Conservation (phyloP, 177 flowering plant species). For the Vitis hybrid region DNA sequence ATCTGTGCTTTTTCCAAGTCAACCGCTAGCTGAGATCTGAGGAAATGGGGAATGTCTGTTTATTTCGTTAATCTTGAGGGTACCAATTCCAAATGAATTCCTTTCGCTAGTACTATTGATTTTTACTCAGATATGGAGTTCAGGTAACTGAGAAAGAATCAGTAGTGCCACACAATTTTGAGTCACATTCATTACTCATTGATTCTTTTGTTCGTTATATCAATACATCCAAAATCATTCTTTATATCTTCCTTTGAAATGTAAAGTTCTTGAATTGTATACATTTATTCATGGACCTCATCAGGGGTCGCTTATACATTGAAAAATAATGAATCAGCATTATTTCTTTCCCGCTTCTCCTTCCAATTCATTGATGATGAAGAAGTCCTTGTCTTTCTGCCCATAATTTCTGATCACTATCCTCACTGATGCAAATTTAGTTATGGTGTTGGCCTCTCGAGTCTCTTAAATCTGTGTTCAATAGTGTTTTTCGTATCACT, state of each 20-base stretch:
- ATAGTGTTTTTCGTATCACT: background rate
- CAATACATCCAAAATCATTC: constrained; percentile 25
- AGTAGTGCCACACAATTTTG: constrained; percentile 1
- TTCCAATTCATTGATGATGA: constrained; percentile 10
- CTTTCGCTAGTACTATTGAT: constrained; percentile 27
- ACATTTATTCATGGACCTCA: constrained; percentile 29
- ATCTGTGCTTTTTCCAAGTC: constrained; percentile 27
- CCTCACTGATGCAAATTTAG: constrained; percentile 34
- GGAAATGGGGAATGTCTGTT: constrained; percentile 32
- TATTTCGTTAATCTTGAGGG: constrained; percentile 24
- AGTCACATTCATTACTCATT: constrained; percentile 14
- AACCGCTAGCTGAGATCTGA: constrained; percentile 34
- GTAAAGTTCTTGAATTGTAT: constrained; percentile 15
- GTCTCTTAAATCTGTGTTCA: constrained; percentile 27
- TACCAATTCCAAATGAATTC: constrained; percentile 23
- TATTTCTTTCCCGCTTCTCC: constrained; percentile 11
- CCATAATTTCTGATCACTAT: constrained; percentile 23
- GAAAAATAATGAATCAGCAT: constrained; percentile 17
- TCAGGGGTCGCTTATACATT: constrained; percentile 22
- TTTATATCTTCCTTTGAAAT: constrained; percentile 23
- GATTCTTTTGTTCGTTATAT: constrained; percentile 45
- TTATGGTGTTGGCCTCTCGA: constrained; percentile 56
- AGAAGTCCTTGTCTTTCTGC: constrained; percentile 30
- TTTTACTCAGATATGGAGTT: constrained; percentile 28
- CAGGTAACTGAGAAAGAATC: constrained; percentile 21